These are phyloP conservation scores for Hypoxylon sp. DNA, from an alignment of 2,329 filamentous ascomycete species.

Conservation along the genomic window DNA sequence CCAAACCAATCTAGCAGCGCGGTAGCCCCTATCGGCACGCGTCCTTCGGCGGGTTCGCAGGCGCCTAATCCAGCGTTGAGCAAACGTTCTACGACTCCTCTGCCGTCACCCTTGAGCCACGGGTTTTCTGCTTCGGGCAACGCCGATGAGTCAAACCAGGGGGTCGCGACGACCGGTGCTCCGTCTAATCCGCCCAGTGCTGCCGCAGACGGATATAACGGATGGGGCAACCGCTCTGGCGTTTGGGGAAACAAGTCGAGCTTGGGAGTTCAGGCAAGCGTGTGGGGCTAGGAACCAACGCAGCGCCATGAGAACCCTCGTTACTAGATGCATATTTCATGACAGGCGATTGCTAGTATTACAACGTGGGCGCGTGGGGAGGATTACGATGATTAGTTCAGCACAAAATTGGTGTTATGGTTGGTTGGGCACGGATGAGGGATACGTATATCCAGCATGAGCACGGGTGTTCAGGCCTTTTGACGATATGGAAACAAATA, in stretches of 20 bases:
- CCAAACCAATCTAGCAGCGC: slow-evolving; percentile 68
- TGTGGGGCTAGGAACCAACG: slow-evolving; percentile 79
- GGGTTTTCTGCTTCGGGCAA: slow-evolving; percentile 70
- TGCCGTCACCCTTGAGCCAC: slow-evolving; percentile 88
- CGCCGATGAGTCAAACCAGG: slow-evolving; percentile 60
- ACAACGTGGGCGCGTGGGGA: slow-evolving; percentile 2
- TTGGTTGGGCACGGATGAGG: slow-evolving; percentile 49
- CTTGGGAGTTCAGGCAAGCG: slow-evolving; percentile 89
- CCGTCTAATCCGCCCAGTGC: slow-evolving; percentile 68
- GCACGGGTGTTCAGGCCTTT: slow-evolving; percentile 54
- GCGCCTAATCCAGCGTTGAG: slow-evolving; percentile 71
- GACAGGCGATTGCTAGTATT: slow-evolving; percentile 8
- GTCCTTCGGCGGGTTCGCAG: slow-evolving; percentile 72
- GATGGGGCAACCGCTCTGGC: slow-evolving; percentile 83
- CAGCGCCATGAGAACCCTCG: slow-evolving; percentile 16
- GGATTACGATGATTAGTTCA: slow-evolving; percentile 34
- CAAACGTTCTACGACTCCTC: slow-evolving; percentile 89
- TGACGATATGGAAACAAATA: slow-evolving; percentile 49
- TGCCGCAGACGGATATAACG: slow-evolving; percentile 63
- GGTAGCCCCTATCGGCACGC: slow-evolving; percentile 93
- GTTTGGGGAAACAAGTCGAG: slow-evolving; percentile 88
- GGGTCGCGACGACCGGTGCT: slow-evolving; percentile 59
- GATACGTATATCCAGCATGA: slow-evolving; percentile 53
- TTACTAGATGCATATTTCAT: slow-evolving; percentile 2
- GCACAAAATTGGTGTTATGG: slow-evolving; percentile 53